Evolutionary conservation across 306 rosid genomes (phyloP).

Genomic region (Argentina anserina): DNA sequence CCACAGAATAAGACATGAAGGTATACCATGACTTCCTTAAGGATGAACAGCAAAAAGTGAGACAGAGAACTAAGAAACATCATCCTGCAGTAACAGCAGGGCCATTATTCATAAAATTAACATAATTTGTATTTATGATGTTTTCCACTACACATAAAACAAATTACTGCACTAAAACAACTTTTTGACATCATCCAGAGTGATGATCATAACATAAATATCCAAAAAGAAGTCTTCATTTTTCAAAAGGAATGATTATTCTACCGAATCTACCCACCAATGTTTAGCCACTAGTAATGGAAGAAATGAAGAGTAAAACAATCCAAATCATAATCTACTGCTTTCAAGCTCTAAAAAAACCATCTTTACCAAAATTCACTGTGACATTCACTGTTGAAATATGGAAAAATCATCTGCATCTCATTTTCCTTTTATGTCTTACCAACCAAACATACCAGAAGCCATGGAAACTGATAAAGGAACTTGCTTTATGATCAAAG

Average conservation of each 20-base stretch:
- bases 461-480: neutral
- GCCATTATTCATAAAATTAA: constrained; percentile 16
- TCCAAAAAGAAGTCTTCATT: neutral
- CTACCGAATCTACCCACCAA: constrained; percentile 12
- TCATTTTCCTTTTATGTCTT: constrained; percentile 6
- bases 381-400: neutral
- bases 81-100: constrained; percentile 21
- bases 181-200: constrained; percentile 10
- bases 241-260: constrained; percentile 17
- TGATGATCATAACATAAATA: neutral
- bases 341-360: constrained; percentile 17
- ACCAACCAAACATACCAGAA: constrained; percentile 22
- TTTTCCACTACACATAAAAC: constrained; percentile 37
- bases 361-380: neutral
- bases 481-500: constrained; percentile 4
- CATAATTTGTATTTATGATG: constrained; percentile 33
- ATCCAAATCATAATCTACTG: constrained; percentile 8
- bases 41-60: constrained; percentile 9
- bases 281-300: constrained; percentile 12
- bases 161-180: constrained; percentile 13
- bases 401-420: constrained; percentile 9
- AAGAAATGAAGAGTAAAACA: constrained; percentile 6
- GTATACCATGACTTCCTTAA: constrained; percentile 3
- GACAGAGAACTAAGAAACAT: neutral
- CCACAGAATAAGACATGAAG: constrained; percentile 5